Conservation (phyloP, 2,329 filamentous ascomycete genomes). For the Penicillium oxalicum region DNA sequence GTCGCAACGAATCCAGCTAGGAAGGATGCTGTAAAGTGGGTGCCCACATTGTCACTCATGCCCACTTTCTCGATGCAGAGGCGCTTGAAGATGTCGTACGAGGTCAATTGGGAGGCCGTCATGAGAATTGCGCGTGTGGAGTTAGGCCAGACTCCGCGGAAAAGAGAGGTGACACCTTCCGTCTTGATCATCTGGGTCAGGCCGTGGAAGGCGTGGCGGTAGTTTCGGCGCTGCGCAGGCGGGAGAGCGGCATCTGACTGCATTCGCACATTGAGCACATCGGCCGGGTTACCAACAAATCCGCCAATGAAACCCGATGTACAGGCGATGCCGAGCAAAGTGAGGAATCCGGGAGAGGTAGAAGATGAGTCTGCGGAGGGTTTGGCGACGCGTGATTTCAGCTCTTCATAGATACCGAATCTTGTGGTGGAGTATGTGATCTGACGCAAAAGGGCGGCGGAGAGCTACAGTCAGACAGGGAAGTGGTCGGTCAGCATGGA, state of each 20-base stretch:
- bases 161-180: constrained; percentile 70
- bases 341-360: constrained; percentile 59
- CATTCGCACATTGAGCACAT: constrained; percentile 97
- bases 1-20: constrained; percentile 62
- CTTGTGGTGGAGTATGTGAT: constrained; percentile 93
- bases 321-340: constrained; percentile 77
- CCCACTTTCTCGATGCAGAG: constrained; percentile 47
- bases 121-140: constrained; percentile 58
- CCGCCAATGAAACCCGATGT: constrained; percentile 83
- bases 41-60: constrained; percentile 51
- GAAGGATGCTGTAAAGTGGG: constrained; percentile 58
- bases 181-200: constrained; percentile 78
- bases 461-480: constrained; percentile 51
- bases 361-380: constrained; percentile 33
- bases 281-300: constrained; percentile 85
- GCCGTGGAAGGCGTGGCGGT: constrained; percentile 82
- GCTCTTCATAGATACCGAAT: constrained; percentile 92
- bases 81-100: constrained; percentile 60
- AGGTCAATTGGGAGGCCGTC: constrained; percentile 59
- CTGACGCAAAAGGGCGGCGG: constrained; percentile 86
- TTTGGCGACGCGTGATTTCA: constrained; percentile 64
- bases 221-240: constrained; percentile 68
- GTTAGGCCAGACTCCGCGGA: constrained; percentile 67
- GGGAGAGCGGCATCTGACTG: constrained; percentile 84
- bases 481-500: background rate